phyloP scores from a whole-genome alignment of 805 yeast genomes.

The Pichia heedii region DNA sequence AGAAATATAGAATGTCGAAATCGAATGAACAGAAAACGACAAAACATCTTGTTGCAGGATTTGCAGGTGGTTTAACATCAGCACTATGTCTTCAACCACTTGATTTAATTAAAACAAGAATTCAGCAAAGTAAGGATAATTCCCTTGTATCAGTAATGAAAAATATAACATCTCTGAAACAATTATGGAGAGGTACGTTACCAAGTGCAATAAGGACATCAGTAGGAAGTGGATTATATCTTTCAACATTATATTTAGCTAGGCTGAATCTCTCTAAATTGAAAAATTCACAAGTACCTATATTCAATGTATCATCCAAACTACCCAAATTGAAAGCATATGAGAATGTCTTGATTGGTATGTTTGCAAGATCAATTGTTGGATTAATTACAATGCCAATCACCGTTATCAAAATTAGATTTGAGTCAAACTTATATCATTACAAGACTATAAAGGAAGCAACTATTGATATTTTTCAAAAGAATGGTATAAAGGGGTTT shows the following conservation, averaged over 20 bases:
- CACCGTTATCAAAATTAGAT: slow-evolving; percentile 82
- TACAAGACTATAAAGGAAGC: slow-evolving; percentile 62
- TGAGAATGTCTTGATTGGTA: slow-evolving; percentile 72
- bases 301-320: slow-evolving; percentile 25
- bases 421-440: slow-evolving; percentile 69
- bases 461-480: slow-evolving; percentile 39
- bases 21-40: slow-evolving; percentile 18
- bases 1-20: too few relatives aligned
- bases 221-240: slow-evolving; percentile 79
- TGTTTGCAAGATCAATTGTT: slow-evolving; percentile 66
- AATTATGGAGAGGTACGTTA: slow-evolving; percentile 88
- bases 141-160: slow-evolving; percentile 27
- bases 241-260: slow-evolving; percentile 58
- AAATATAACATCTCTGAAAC: slow-evolving; percentile 34
- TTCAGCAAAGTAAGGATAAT: slow-evolving; percentile 48
- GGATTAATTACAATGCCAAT: slow-evolving; percentile 93
- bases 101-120: slow-evolving; percentile 78
- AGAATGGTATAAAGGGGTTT: slow-evolving; percentile 57
- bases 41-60: slow-evolving; percentile 70
- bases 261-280: slow-evolving; percentile 42
- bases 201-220: slow-evolving; percentile 90
- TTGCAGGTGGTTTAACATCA: slow-evolving; percentile 74
- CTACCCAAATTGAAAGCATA: slow-evolving; percentile 64
- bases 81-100: slow-evolving; percentile 79
- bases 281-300: slow-evolving; percentile 7